Evolutionary conservation across 495 filamentous ascomycete species (phyloP), one percentile per base, ranked within the genome.

Genomic region (Aspergillus cristatus): DNA sequence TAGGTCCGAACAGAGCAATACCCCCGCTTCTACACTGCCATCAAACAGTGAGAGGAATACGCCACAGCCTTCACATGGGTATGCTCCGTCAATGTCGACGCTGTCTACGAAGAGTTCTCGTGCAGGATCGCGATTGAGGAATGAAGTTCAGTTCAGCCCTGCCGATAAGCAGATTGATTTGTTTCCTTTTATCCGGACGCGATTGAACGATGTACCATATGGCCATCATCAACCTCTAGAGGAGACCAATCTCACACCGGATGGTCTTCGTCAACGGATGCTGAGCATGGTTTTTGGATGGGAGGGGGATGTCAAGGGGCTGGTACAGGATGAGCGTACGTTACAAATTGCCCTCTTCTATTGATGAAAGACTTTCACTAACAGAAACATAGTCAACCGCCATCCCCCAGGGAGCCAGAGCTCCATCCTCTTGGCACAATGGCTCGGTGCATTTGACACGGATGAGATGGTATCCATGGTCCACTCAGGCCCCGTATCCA

Each of bases 231-330:
- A 74, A 14, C 68, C 71, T 12, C 50, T 76, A 18, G 81, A 85
- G 41, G 72, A 82, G 41, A 51, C 64, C 4, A 69, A 73, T 28
- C 55, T 91, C 18, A 90, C 82, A 2, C 79, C 89, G 17, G 83
- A 96, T 54, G 82, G 91, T 47, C 73, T 95, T 28, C 80, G 90
- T 34, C 76, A 73, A 26, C 85, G 94, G 61, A 97, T 97, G 93
- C 67, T 98, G 14, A 86, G 76, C 53, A 81, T 86, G 18, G 86
- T 98, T 1, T 98, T 98, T 65, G 93, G 91, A 7, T 97, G 90
- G 87, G 79, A 86, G 39, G 81, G 81, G 34, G 87, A 95, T 50
- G 79, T 87, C 35, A 75, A 88, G 35, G 78, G 76, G 26, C 61
- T 98, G 50, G 79, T 98, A 34, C 76, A 78, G 17, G 91, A 97